Evolutionary conservation across 108 stramenopile species (phyloP).

Genomic region (Conticribra weissflogii): DNA sequence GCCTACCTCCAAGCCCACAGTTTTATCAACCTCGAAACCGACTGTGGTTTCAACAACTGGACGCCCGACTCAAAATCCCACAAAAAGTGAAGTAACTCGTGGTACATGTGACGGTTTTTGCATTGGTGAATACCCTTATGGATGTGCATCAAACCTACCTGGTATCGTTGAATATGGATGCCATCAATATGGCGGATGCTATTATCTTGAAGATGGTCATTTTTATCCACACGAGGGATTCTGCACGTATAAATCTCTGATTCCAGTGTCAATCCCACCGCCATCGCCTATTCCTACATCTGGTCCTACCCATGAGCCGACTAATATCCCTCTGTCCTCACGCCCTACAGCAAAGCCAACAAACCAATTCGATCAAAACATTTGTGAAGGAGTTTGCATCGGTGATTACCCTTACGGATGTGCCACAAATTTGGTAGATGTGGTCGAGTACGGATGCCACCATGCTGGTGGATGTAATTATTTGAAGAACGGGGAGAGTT

Average conservation of each 20-base stretch:
- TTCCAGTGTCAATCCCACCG: no score
- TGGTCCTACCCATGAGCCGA: no score
- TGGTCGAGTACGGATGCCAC: slow-evolving; percentile 9
- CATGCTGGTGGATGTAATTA: slow-evolving; percentile 26
- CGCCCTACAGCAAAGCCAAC: no score
- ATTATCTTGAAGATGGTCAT: slow-evolving; percentile 32
- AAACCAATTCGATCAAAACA: no score
- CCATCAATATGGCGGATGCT: slow-evolving; percentile 18
- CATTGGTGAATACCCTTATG: slow-evolving; percentile 16
- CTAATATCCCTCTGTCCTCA: no score
- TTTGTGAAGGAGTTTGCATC: slow-evolving; percentile 42
- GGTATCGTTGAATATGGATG: slow-evolving; percentile 13
- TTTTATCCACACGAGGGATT: slow-evolving; percentile 25
- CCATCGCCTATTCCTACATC: no score
- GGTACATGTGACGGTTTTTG: slow-evolving; percentile 51
- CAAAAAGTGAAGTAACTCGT: no score
- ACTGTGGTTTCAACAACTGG: no score
- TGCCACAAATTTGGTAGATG: slow-evolving; percentile 7
- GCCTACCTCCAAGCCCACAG: no score
- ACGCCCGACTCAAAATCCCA: no score
- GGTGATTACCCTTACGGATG: slow-evolving; percentile 24
- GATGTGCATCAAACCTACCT: slow-evolving; percentile 12
- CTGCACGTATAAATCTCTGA: slow-evolving; percentile 53
- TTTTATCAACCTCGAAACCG: no score
- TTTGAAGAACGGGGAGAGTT: slow-evolving; percentile 27